Evolutionary conservation across 805 yeast species (phyloP).

Genomic region (Naumovozyma dairenensis): DNA sequence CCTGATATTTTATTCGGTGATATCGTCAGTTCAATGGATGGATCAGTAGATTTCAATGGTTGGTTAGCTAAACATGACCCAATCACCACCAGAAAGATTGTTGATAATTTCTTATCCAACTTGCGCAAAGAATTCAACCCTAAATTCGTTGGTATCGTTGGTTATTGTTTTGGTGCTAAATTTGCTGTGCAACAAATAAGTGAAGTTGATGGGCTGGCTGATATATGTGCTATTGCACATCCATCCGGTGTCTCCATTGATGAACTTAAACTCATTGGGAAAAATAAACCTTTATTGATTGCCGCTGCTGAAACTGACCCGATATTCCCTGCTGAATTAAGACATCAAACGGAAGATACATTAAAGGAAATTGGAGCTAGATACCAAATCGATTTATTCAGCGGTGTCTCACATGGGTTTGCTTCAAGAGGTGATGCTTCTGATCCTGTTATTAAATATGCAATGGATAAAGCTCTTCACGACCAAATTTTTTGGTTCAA

Average conservation of each 20-base stretch:
- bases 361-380: slow-evolving; percentile 43
- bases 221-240: slow-evolving; percentile 71
- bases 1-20: slow-evolving; percentile 66
- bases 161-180: slow-evolving; percentile 84
- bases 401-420: slow-evolving; percentile 67
- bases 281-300: slow-evolving; percentile 51
- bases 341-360: slow-evolving; percentile 50
- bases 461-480: slow-evolving; percentile 52
- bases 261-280: slow-evolving; percentile 46
- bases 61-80: slow-evolving; percentile 51
- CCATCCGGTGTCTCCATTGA: slow-evolving; percentile 65
- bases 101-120: slow-evolving; percentile 37
- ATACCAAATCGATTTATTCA: slow-evolving; percentile 52
- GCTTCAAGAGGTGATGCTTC: slow-evolving; percentile 66
- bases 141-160: slow-evolving; percentile 47
- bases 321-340: slow-evolving; percentile 52
- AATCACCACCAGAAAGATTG: slow-evolving; percentile 39
- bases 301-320: slow-evolving; percentile 67
- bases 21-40: slow-evolving; percentile 29
- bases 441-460: slow-evolving; percentile 45
- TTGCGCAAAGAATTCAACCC: slow-evolving; percentile 39
- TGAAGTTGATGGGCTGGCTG: slow-evolving; percentile 31
- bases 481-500: slow-evolving; percentile 31
- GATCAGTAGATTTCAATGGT: slow-evolving; percentile 17
- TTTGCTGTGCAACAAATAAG: slow-evolving; percentile 42